These are phyloP conservation scores for Malus hybrid DNA, from an alignment of 331 rosid species.

Conservation along the genomic window DNA sequence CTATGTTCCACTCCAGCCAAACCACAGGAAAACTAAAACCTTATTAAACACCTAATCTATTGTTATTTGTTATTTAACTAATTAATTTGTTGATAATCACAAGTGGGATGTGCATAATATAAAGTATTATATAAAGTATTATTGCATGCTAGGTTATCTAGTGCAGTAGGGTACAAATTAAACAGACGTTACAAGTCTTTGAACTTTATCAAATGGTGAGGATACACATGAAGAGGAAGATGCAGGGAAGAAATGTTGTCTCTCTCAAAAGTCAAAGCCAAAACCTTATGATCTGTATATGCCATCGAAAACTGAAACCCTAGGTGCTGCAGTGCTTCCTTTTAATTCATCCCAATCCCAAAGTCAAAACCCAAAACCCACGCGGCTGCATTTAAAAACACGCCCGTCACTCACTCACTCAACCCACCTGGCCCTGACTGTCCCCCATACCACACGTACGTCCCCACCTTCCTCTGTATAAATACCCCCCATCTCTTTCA, in stretches of 20 bases:
- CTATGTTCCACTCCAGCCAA: not conserved
- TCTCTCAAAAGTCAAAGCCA: not conserved
- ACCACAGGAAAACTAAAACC: not conserved
- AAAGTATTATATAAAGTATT: not conserved
- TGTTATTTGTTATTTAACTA: not conserved
- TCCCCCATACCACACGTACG: too few species aligned
- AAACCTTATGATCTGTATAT: not conserved
- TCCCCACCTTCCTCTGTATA: not conserved
- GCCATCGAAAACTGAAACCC: not conserved
- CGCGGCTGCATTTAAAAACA: conserved; percentile 5
- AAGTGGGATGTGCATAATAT: not conserved
- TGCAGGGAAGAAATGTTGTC: not conserved
- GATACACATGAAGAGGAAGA: not conserved
- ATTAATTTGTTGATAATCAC: not conserved
- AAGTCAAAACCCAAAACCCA: not conserved
- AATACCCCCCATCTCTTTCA: not conserved
- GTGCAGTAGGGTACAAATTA: not conserved
- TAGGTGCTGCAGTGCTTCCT: not conserved
- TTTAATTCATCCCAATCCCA: not conserved
- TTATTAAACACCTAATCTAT: not conserved
- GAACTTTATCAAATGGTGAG: not conserved
- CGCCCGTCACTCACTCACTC: not conserved
- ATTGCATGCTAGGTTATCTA: too few species aligned
- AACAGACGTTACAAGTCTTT: not conserved
- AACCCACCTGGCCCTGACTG: not conserved